Base-by-base conservation (phyloP, 208 protist species). In the Leishmania tarentolae region DNA sequence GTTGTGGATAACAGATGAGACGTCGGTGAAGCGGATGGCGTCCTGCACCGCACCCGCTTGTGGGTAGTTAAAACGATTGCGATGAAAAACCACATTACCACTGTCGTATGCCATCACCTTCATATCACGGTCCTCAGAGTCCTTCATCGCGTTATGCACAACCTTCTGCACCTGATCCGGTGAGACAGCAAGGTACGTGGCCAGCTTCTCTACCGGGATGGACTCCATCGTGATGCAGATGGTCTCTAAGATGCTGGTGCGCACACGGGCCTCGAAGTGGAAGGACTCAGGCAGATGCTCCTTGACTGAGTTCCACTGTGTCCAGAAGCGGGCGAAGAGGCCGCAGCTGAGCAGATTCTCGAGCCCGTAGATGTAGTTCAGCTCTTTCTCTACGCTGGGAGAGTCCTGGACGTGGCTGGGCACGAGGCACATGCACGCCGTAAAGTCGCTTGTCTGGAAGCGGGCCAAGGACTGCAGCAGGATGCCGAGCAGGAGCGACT, bases 281-380 rank as follows among this genome's bases (percentile, higher is more conserved):
- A 94, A 92, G 40, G 89, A 88, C 82, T 93, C 89, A 3, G 90
- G 90, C 46, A 96, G 89, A 74, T 93, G 80, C 74, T 91, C 87
- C 80, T 90, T 89, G 28, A 95, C 87, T 31, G 83, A 82, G 50
- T 56, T 81, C 92, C 94, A 97, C 84, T 92, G 88, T 44, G 85
- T 71, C 92, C 94, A 97, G 81, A 97, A 97, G 80, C 87, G 83
- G 8, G 87, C 84, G 75, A 97, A 97, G 72, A 90, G 76, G 37
- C 94, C 92, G 73, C 92, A 94, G 85, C 88, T 94, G 74, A 97
- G 89, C 31, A 94, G 89, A 80, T 97, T 97, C 86, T 97, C 94
- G n/a, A 95, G 87, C 66, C 94, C 94, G 82, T 97, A 97, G 75
- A 97, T 94, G 79, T 87, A 87, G 75, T 86, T 87, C 2, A 97